phyloP scores from a whole-genome alignment of 2,329 filamentous ascomycete genomes.

The Clonostachys rhizophaga region DNA sequence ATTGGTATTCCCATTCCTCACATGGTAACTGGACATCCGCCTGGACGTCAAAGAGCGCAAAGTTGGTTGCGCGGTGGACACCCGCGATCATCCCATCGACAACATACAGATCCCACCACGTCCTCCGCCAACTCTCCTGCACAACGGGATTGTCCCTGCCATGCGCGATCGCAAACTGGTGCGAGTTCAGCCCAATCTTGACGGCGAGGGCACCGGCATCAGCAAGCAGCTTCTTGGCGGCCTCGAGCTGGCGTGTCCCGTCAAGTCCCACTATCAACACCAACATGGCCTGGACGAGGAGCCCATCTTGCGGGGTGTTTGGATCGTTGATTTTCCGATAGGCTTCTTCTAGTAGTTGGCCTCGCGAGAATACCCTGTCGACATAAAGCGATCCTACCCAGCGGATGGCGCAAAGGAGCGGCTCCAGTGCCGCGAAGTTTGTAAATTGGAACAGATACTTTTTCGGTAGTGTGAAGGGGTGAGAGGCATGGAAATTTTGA shows the following conservation, averaged over 20 bases:
- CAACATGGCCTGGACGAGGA: conserved; percentile 72
- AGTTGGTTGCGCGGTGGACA: conserved; percentile 68
- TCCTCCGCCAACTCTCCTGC: conserved; percentile 81
- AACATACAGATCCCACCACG: conserved; percentile 86
- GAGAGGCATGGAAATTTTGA: conserved; percentile 50
- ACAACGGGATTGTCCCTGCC: conserved; percentile 61
- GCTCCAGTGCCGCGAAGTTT: conserved; percentile 40
- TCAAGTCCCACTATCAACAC: conserved; percentile 75
- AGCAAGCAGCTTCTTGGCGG: conserved; percentile 61
- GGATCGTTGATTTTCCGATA: conserved; percentile 44
- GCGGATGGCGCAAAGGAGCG: conserved; percentile 47
- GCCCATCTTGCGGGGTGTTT: conserved; percentile 46
- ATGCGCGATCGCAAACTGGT: conserved; percentile 59
- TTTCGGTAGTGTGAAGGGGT: conserved; percentile 54
- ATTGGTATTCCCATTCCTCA: conserved; percentile 68
- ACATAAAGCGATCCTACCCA: conserved; percentile 54
- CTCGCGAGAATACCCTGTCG: conserved; percentile 26
- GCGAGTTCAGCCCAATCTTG: conserved; percentile 70
- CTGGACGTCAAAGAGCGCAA: conserved; percentile 61
- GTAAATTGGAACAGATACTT: conserved; percentile 40
- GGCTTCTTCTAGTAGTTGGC: conserved; percentile 54
- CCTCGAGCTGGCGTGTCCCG: conserved; percentile 66
- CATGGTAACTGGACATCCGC: conserved; percentile 73
- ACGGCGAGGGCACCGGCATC: conserved; percentile 69
- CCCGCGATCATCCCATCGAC: conserved; percentile 81